A percentile compares a stretch with the other conserved stretches of the same genome.
These are phyloP conservation scores for Populus tomentosa DNA, from an alignment of 441 rosid species.

Conservation along the genomic window DNA sequence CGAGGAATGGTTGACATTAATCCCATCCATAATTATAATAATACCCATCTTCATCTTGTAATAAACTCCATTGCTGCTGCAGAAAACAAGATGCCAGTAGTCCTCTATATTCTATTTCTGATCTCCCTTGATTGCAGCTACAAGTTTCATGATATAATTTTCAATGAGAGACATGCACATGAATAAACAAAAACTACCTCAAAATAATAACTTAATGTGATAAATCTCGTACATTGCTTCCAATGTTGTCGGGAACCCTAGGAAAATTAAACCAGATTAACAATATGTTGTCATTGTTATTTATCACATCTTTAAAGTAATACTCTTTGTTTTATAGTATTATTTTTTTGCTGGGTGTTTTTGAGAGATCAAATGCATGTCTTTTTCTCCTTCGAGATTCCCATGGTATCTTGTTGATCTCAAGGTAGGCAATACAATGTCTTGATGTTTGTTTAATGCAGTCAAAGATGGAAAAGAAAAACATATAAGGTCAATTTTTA, in stretches of 20 bases:
- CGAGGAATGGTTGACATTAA: slow-evolving; percentile 37
- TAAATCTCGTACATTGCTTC: slow-evolving; percentile 23
- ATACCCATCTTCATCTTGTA: slow-evolving; percentile 18
- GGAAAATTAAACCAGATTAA: background rate
- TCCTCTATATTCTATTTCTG: slow-evolving; percentile 5
- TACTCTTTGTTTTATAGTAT: background rate
- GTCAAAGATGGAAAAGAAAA: background rate
- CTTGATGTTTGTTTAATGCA: background rate
- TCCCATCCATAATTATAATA: slow-evolving; percentile 22
- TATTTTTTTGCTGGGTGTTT: background rate
- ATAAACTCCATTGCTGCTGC: slow-evolving; percentile 10
- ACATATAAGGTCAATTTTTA: background rate
- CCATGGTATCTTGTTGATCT: slow-evolving; percentile 29
- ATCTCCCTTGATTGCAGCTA: background rate
- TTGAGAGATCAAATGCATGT: slow-evolving; percentile 7
- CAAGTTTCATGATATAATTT: background rate
- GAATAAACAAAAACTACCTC: background rate
- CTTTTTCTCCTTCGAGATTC: slow-evolving; percentile 19
- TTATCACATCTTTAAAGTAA: background rate
- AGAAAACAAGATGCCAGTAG: slow-evolving; percentile 32
- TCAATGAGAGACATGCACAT: slow-evolving; percentile 16
- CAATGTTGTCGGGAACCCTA: slow-evolving; percentile 39
- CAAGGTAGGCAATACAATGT: slow-evolving; percentile 18
- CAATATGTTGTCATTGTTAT: background rate
- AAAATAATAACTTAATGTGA: slow-evolving; percentile 1